phyloP scores from a whole-genome alignment of 2,329 filamentous ascomycete species.

The Berkeleyomyces rouxiae region DNA sequence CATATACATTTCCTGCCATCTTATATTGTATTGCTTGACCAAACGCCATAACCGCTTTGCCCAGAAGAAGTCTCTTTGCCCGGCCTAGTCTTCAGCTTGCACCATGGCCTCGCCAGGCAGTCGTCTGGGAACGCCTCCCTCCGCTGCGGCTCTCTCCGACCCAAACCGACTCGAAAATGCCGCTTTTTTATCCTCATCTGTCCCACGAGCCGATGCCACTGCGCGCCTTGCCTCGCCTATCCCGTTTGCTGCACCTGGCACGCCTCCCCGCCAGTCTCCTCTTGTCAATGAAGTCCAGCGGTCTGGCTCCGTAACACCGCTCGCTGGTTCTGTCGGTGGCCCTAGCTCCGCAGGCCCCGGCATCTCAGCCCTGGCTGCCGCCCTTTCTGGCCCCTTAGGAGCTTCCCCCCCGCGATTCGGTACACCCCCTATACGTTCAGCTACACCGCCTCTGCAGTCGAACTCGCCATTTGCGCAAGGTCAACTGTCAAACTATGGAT shows the following conservation, averaged over 20 bases:
- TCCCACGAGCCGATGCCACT: slow-evolving; percentile 23
- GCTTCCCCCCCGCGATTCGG: slow-evolving; percentile 54
- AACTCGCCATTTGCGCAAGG: slow-evolving; percentile 18
- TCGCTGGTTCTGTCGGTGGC: slow-evolving; percentile 35
- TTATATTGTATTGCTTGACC: not conserved
- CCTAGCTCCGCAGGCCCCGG: slow-evolving; percentile 58
- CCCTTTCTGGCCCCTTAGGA: slow-evolving; percentile 59
- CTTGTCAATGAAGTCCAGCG: slow-evolving; percentile 9
- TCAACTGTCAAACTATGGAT: slow-evolving; percentile 53
- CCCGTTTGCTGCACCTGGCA: slow-evolving; percentile 29
- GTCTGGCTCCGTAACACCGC: slow-evolving; percentile 28
- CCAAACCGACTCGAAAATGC: not conserved
- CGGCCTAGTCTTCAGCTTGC: not conserved
- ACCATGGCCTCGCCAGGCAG: slow-evolving; percentile 9
- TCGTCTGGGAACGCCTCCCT: slow-evolving; percentile 4
- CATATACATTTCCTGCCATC: not conserved
- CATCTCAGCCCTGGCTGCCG: slow-evolving; percentile 73
- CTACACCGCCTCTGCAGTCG: slow-evolving; percentile 37
- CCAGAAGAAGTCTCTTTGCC: not conserved
- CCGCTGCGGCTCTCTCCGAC: not conserved
- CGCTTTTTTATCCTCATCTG: slow-evolving; percentile 8
- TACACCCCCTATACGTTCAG: slow-evolving; percentile 41
- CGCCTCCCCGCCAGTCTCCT: slow-evolving; percentile 28
- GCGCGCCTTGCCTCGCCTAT: slow-evolving; percentile 38
- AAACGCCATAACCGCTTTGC: not conserved